phyloP scores from a whole-genome alignment of 169 alveolate species.

The Eimeria praecox region DNA sequence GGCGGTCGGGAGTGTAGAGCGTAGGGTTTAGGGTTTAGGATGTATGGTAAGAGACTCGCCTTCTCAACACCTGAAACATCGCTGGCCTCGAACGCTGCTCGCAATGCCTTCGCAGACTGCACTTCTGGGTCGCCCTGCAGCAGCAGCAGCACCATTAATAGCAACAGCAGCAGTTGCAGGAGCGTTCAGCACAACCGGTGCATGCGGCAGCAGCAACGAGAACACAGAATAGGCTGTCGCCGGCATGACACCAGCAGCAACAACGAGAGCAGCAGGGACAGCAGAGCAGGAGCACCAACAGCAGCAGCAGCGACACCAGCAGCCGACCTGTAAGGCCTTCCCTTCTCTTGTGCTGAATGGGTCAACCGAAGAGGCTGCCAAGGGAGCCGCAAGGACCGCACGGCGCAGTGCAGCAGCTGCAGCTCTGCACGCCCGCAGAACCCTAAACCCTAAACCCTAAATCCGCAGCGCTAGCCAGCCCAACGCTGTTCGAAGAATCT shows the following conservation, averaged over 20 bases:
- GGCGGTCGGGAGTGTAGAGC: not conserved
- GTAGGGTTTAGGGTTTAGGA: constrained; percentile 7
- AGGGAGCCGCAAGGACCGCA: constrained; percentile 62
- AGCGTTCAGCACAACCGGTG: not conserved
- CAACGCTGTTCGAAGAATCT: not conserved
- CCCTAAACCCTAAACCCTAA: constrained; percentile 8
- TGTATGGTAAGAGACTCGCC: not conserved
- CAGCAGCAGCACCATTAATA: not conserved
- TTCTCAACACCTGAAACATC: constrained; percentile 56
- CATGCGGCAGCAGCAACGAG: not conserved
- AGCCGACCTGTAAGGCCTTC: constrained; percentile 68
- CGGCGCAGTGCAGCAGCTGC: constrained; percentile 70
- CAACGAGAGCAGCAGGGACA: not conserved
- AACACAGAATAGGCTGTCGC: no score
- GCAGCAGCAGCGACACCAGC: constrained; percentile 36
- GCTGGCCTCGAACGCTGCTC: constrained; percentile 56
- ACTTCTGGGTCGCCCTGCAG: constrained; percentile 59
- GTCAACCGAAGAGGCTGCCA: constrained; percentile 55
- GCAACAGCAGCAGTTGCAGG: constrained; percentile 11
- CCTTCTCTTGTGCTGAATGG: constrained; percentile 64
- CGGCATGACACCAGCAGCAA: not conserved
- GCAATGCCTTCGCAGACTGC: constrained; percentile 59
- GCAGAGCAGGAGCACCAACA: constrained; percentile 6
- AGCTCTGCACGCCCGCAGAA: constrained; percentile 40
- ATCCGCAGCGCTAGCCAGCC: not conserved